Evolutionary conservation across 306 rosid species (phyloP).

Genomic region (Castanea sativa): DNA sequence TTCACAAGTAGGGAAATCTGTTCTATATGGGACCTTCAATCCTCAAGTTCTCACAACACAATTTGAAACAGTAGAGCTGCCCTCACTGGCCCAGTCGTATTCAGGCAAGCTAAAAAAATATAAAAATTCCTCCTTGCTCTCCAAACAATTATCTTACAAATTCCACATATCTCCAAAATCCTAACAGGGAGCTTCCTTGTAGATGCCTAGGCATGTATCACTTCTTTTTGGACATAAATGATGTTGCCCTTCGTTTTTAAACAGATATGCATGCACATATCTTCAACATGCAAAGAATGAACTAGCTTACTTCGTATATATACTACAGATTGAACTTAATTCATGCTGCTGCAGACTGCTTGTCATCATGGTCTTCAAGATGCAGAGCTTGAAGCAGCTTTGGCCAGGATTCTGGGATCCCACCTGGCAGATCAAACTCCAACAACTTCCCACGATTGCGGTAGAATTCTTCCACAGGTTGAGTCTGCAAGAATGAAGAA

Average conservation of each 20-base stretch:
- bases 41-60: no score
- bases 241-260: slow-evolving; percentile 28
- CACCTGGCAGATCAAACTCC: slow-evolving; percentile 97
- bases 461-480: slow-evolving; percentile 82
- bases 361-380: slow-evolving; percentile 75
- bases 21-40: no score
- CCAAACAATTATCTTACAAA: neutral
- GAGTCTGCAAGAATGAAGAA: slow-evolving; percentile 54
- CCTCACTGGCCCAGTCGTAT: no score
- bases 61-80: no score
- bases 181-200: slow-evolving; percentile 13
- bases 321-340: slow-evolving; percentile 9
- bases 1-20: no score
- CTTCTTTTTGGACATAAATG: slow-evolving; percentile 17
- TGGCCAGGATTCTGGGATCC: slow-evolving; percentile 97
- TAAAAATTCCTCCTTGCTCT: neutral
- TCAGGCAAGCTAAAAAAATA: neutral
- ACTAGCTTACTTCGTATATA: slow-evolving; percentile 31
- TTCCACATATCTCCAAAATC: slow-evolving; percentile 15
- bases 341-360: slow-evolving; percentile 76
- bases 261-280: slow-evolving; percentile 43
- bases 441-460: slow-evolving; percentile 62
- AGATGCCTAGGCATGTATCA: neutral
- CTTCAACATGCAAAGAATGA: slow-evolving; percentile 53
- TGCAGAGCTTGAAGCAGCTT: slow-evolving; percentile 81